phyloP scores from a whole-genome alignment of 2,329 filamentous ascomycete genomes.

The Nakataea oryzae region DNA sequence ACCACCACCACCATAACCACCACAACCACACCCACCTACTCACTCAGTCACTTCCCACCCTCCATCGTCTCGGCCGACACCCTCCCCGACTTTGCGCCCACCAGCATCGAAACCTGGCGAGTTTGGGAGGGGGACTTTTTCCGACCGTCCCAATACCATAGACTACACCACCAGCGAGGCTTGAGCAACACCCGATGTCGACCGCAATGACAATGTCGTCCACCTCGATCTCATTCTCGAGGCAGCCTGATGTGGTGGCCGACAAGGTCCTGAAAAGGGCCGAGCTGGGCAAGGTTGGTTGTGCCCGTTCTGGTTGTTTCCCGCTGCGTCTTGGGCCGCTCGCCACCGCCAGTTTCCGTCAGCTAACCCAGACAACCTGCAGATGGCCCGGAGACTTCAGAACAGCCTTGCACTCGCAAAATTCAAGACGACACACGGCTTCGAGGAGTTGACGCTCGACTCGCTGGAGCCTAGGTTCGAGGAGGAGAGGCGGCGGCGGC shows the following conservation, averaged over 20 bases:
- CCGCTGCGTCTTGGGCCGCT: background rate
- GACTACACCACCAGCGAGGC: background rate
- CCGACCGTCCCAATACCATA: background rate
- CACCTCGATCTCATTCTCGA: slow-evolving; percentile 41
- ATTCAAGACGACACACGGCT: slow-evolving; percentile 94
- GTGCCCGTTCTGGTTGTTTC: background rate
- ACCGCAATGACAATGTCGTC: slow-evolving; percentile 41
- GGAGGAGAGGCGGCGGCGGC: slow-evolving; percentile 64
- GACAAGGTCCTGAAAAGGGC: slow-evolving; percentile 63
- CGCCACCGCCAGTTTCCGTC: slow-evolving; percentile 3
- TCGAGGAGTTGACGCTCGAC: slow-evolving; percentile 81
- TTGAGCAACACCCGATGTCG: slow-evolving; percentile 7
- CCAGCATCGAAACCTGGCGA: background rate
- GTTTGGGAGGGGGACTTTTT: background rate
- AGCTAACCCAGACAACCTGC: slow-evolving; percentile 9
- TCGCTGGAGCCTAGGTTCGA: slow-evolving; percentile 77
- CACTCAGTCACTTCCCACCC: background rate
- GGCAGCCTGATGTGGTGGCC: slow-evolving; percentile 52
- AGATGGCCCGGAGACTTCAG: slow-evolving; percentile 91
- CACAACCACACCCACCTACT: too few relatives aligned
- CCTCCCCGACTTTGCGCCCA: background rate
- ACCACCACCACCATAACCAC: background rate
- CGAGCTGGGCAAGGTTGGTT: slow-evolving; percentile 63
- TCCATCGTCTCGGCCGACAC: background rate
- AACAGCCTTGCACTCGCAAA: slow-evolving; percentile 91